Conservation (phyloP, 164 flowering plant species). For the Vitis labrusca region DNA sequence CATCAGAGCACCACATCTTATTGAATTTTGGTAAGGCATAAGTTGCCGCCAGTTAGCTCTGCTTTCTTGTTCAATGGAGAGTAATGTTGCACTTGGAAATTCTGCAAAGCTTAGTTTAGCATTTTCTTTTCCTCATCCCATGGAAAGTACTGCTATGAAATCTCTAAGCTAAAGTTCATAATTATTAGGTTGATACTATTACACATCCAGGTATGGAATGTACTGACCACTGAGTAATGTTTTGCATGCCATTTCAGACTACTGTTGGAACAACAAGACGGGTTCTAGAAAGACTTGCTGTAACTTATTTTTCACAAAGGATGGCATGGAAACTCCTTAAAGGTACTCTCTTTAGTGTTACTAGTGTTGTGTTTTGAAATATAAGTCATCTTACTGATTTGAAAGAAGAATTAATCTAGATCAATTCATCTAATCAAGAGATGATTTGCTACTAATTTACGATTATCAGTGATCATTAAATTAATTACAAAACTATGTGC, state of each 20-base stretch:
- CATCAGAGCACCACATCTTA: no score
- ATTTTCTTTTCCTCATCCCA: no score
- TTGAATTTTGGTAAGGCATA: no score
- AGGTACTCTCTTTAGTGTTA: conserved; percentile 43
- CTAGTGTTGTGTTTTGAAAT: neutral
- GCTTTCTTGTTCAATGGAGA: no score
- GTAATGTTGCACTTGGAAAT: no score
- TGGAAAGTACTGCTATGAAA: no score
- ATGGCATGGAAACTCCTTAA: conserved; percentile 97
- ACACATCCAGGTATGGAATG: no score
- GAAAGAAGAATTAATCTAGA: neutral
- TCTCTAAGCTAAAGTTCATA: no score
- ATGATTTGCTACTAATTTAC: neutral
- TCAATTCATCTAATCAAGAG: neutral
- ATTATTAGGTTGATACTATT: neutral
- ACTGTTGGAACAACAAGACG: conserved; percentile 86
- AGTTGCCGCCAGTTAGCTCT: no score
- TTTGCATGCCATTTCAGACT: conserved; percentile 47
- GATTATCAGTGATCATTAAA: neutral
- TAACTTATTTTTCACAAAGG: conserved; percentile 73
- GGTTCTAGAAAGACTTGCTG: conserved; percentile 79
- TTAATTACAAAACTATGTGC: no score
- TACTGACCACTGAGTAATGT: neutral
- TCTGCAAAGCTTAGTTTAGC: no score
- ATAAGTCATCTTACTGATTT: neutral